Evolutionary conservation across 331 rosid genomes (phyloP), one percentile per base, ranked within the genome.

Genomic region (Spiraea crenata): DNA sequence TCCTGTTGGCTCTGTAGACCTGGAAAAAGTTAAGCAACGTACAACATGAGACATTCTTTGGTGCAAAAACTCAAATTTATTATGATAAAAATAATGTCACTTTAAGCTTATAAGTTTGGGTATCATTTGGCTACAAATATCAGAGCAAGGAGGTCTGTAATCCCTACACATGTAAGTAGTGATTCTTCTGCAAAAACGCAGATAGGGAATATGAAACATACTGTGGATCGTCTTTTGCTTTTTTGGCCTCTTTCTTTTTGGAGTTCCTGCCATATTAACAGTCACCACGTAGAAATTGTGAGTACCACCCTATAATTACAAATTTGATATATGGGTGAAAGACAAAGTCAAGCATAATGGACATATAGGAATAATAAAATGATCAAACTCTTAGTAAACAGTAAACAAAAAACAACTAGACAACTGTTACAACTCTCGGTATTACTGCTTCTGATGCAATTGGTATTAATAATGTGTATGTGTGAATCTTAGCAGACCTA

Each of bases 1-100:
- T 69, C 87, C 84, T 7, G 73, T 69, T 57, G 82, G 87, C 47
- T 84, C 88, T 2, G 86, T 48, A 17, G 76, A 81, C 80, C 88
- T 81, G 82, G 55, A 41, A 64, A 20, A 57, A 38, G 56, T 37
- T 58, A 40, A 37, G 38, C 11, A 50, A 20, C 11, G 19, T 3
- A 58, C 17, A 65, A 25, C 55, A 63, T 14, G 25, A 60, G 5
- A 8, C 38, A n/a, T 4, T 40, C 40, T 9, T 34, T 63, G 0
- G 9, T n/a, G 59, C 15, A 6, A 65, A 7, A 25, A 47, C 17
- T 42, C 15, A 19, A 14, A 25, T 55, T 56, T 8, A 25, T 41
- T 9, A 3, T 47, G 42, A 69, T 47, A 25, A 48, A 25, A 48
- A 49, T 16, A 16, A 41, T 4, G 51, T 39, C 70, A 25, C 25